Base-by-base conservation (phyloP, 2,329 filamentous ascomycete genomes). In the Xylaria sp. region DNA sequence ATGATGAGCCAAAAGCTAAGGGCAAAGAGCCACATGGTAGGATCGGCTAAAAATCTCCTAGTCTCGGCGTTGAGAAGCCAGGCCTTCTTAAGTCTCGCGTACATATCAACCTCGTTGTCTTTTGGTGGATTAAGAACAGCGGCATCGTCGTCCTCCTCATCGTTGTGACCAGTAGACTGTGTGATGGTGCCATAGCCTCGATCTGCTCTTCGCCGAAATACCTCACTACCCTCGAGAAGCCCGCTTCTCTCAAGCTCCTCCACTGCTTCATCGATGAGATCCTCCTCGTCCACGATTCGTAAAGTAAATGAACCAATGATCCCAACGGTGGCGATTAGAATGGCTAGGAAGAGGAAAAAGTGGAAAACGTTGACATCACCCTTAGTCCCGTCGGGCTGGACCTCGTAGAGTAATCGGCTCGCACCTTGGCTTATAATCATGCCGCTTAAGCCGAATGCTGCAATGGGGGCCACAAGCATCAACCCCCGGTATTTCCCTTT, bases 361-460 rank as follows among this genome's bases (percentile, higher is more conserved):
- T 87, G 88, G 77, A 93, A 94, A 1, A 98, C 94, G 78, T 92
- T 83, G 75, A 93, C 79, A 78, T 93, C 84, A 69, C 89, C 84
- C 74, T 82, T 85, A 45, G 82, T 84, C 4, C 92, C 92, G 69
- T 92, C 88, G 0, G 88, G 84, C 7, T 83, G 83, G 63, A 77
- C 85, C 79, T 95, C 92, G 78, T 89, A 93, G 48, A 98, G 86
- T 61, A 97, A 77, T 60, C 90, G 88, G 73, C 90, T 95, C 34
- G 91, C 95, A 27, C 97, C 82, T 82, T 98, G 95, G 75, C 93
- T 97, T 81, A 96, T 86, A 92, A 96, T 97, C 92, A 99, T 95
- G 56, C 94, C 94, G 77, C 94, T 97, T 65, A 99, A 81, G 0
- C 96, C 96, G 78, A 98, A 97, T 6, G 93, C 91, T 0, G 96